A percentile compares a stretch with the other conserved stretches of the same genome.
phyloP scores from a whole-genome alignment of 345 rosid genomes.

The Capsella bursapastoris region DNA sequence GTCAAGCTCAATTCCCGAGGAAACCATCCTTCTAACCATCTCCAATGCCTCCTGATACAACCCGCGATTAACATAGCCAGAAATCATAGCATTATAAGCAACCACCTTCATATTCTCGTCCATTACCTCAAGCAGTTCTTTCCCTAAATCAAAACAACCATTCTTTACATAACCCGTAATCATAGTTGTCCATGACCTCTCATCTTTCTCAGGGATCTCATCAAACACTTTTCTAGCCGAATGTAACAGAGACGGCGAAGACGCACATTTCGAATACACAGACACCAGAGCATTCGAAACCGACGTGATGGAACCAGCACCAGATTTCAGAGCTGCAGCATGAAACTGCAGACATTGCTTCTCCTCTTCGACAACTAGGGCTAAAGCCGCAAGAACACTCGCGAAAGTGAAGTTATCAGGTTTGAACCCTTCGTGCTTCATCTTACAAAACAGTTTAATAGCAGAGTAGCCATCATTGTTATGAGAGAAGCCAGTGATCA shows the following conservation, averaged over 20 bases:
- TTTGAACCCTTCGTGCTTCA: conserved; percentile 41
- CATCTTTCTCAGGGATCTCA: conserved; percentile 45
- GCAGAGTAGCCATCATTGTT: conserved; percentile 42
- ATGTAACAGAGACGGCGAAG: conserved; percentile 22
- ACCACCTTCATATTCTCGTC: conserved; percentile 39
- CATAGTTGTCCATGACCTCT: conserved; percentile 52
- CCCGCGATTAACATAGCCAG: conserved; percentile 47
- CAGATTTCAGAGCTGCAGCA: conserved; percentile 44
- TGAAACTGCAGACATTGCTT: conserved; percentile 45
- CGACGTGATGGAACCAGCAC: conserved; percentile 40
- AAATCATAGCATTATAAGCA: conserved; percentile 47
- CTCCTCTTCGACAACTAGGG: conserved; percentile 38
- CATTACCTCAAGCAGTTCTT: conserved; percentile 38
- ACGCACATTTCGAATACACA: conserved; percentile 42
- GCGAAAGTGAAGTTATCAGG: conserved; percentile 48
- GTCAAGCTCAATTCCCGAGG: conserved; percentile 42
- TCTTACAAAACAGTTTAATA: conserved; percentile 30
- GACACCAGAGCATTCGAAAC: conserved; percentile 45
- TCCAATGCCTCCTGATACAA: conserved; percentile 40
- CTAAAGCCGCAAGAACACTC: conserved; percentile 39
- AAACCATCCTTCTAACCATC: conserved; percentile 45
- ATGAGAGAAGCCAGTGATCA: conserved; percentile 45
- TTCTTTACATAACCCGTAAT: conserved; percentile 45
- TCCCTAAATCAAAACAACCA: conserved; percentile 39
- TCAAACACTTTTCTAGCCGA: conserved; percentile 45